Conservation (phyloP, 2,329 filamentous ascomycete genomes). For the Aspergillus luchuensis region DNA sequence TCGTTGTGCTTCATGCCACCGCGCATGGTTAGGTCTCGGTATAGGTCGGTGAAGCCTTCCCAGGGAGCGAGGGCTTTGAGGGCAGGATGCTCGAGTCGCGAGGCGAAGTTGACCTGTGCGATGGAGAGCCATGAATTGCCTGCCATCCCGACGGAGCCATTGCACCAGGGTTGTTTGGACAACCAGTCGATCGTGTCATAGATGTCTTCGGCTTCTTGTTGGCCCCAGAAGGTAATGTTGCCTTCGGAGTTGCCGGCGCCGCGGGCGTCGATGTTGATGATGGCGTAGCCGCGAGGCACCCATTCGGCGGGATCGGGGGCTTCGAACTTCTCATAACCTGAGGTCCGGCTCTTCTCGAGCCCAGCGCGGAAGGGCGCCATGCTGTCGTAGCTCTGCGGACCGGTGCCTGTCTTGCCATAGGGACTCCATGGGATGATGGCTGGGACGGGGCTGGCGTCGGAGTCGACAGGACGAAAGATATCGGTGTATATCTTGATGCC, state of each 20-base stretch:
- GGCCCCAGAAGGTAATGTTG: constrained; percentile 26
- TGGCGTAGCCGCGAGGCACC: constrained; percentile 31
- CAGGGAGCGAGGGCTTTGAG: constrained; percentile 28
- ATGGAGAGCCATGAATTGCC: constrained; percentile 24
- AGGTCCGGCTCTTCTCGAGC: constrained; percentile 8
- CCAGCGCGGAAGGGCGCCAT: constrained; percentile 17
- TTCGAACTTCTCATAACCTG: constrained; percentile 27
- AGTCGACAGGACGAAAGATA: constrained; percentile 27
- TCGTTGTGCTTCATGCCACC: constrained; percentile 20
- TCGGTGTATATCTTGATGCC: constrained; percentile 28
- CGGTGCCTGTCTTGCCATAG: constrained; percentile 30
- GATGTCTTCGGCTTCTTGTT: constrained; percentile 29
- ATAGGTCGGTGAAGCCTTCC: constrained; percentile 24
- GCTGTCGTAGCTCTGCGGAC: constrained; percentile 14
- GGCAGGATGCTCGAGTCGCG: constrained; percentile 15
- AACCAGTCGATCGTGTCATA: constrained; percentile 29
- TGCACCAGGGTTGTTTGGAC: constrained; percentile 28
- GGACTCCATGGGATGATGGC: constrained; percentile 32
- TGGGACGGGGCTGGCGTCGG: constrained; percentile 21
- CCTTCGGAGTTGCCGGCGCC: constrained; percentile 33
- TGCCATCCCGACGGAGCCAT: constrained; percentile 21
- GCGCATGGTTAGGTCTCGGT: constrained; percentile 20
- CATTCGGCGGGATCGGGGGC: constrained; percentile 35
- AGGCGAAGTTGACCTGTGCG: constrained; percentile 16
- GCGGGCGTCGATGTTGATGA: constrained; percentile 34